These are phyloP conservation scores for Acanthamoeba lenticulata DNA, from an alignment of 208 protist genomes.

Conservation along the genomic window DNA sequence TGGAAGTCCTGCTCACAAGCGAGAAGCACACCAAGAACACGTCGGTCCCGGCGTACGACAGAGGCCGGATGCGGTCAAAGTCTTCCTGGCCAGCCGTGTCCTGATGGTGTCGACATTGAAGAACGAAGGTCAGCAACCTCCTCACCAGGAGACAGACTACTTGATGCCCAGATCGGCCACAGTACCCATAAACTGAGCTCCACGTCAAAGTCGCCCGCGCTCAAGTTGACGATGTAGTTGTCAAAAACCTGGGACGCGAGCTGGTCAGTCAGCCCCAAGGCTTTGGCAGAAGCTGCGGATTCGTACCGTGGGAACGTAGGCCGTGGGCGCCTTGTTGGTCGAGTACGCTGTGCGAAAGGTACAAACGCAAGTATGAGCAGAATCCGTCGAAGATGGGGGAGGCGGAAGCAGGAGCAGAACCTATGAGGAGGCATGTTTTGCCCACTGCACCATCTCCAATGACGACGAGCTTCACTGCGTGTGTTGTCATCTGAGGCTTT, in stretches of 20 bases:
- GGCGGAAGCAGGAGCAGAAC: too few species aligned
- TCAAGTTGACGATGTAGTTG: neutral
- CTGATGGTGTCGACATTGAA: neutral
- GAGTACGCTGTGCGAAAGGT: slow-evolving; percentile 31
- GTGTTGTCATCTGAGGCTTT: too few species aligned
- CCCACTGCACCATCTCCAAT: too few species aligned
- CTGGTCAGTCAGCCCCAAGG: neutral
- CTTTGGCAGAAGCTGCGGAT: neutral
- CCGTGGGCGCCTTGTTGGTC: slow-evolving; percentile 37
- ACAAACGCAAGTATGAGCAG: too few species aligned
- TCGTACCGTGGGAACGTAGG: slow-evolving; percentile 43
- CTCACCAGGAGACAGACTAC: neutral
- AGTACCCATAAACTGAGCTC: slow-evolving; percentile 94
- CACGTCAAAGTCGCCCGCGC: slow-evolving; percentile 81
- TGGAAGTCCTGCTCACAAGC: slow-evolving; percentile 81
- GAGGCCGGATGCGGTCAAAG: slow-evolving; percentile 92
- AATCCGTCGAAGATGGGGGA: too few species aligned
- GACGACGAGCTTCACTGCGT: too few species aligned
- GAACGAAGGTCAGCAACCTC: neutral
- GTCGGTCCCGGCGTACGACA: slow-evolving; percentile 90
- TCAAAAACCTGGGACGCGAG: neutral
- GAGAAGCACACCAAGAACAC: slow-evolving; percentile 92
- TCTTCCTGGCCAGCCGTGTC: slow-evolving; percentile 94
- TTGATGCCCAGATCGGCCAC: too few species aligned
- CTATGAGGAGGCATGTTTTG: too few species aligned